Base-by-base conservation (phyloP, 129 eudicot species). In the Smallanthus sonchifolius region DNA sequence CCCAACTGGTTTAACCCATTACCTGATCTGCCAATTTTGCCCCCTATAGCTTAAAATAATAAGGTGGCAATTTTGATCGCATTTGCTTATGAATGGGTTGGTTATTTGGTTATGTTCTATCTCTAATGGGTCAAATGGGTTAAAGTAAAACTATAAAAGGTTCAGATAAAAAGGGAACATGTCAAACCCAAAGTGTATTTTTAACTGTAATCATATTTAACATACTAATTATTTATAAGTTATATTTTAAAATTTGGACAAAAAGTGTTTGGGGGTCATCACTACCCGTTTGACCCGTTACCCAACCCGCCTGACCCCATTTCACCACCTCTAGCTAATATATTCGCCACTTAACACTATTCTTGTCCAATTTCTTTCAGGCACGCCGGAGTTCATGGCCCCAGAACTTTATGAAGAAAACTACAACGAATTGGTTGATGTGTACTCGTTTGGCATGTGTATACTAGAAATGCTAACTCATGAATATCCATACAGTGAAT, bases 361-460 rank as follows among this genome's bases (percentile, higher is more conserved):
- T 37, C 1, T 17, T 49, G 64, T 44, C 40, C 32, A 7, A 2
- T 44, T 52, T 43, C 59, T 49, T 11, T 57, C 59, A 88, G 97
- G 97, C 35, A 92, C 97, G 19, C 97, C 97, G 0, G 97, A 92
- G 74, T 92, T 92, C 80, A 92, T 92, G 98, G 96, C 96, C 13
- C 98, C 98, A 1, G 98, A 89, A 69, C 81, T 92, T 38, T 92
- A 92, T 17, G 97, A 92, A 66, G 97, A 92, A 70, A 87, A 92
- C 78, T 92, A 89, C 72, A 79, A 89, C 56, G 93, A 92, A 74
- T 86, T 92, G 32, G 97, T 92, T 11, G 97, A 92, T 63, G 92
- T 88, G 13, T 92, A 92, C 69, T 88, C 97, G 0, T 92, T 89
- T 48, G 97, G 97, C 52, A 92, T 92, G 96, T 92, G 97, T 24